A percentile compares a stretch with the other conserved stretches of the same genome.
These are phyloP conservation scores for Candida sithepensis DNA, from an alignment of 805 yeast species.

Conservation along the genomic window DNA sequence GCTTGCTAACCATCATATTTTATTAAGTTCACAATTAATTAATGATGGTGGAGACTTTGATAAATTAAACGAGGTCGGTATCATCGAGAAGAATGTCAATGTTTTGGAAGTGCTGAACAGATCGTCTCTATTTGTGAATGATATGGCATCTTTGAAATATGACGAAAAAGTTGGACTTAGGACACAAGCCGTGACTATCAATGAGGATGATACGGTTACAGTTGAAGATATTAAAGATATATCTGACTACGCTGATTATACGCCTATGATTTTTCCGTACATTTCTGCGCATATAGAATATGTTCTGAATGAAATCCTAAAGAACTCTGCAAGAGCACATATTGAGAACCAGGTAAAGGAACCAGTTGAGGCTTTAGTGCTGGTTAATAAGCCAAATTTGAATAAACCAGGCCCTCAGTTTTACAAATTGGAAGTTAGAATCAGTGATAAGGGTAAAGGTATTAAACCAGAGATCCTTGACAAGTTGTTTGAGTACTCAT, in stretches of 20 bases:
- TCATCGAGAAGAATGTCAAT: conserved; percentile 61
- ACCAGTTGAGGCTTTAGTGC: conserved; percentile 48
- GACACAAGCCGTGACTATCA: conserved; percentile 40
- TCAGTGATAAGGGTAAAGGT: conserved; percentile 89
- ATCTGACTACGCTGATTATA: conserved; percentile 16
- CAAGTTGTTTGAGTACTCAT: conserved; percentile 81
- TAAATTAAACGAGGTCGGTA: conserved; percentile 51
- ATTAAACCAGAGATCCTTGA: conserved; percentile 62
- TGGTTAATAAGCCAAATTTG: conserved; percentile 28
- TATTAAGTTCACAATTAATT: conserved; percentile 45
- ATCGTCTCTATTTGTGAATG: conserved; percentile 74
- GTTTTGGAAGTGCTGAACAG: conserved; percentile 61
- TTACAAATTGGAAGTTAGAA: conserved; percentile 56
- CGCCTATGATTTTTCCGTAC: conserved; percentile 62
- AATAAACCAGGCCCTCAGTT: conserved; percentile 24
- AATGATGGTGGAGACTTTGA: conserved; percentile 33
- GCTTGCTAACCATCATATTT: conserved; percentile 80
- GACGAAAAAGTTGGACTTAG: conserved; percentile 64
- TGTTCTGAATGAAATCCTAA: conserved; percentile 78
- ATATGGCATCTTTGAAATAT: conserved; percentile 77
- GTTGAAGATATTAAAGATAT: conserved; percentile 31
- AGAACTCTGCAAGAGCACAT: conserved; percentile 85
- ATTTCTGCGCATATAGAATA: conserved; percentile 87
- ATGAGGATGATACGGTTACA: conserved; percentile 29
- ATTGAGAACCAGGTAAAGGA: conserved; percentile 57